These are phyloP conservation scores for Vinca minor DNA, from an alignment of 257 asterid species.

Conservation along the genomic window DNA sequence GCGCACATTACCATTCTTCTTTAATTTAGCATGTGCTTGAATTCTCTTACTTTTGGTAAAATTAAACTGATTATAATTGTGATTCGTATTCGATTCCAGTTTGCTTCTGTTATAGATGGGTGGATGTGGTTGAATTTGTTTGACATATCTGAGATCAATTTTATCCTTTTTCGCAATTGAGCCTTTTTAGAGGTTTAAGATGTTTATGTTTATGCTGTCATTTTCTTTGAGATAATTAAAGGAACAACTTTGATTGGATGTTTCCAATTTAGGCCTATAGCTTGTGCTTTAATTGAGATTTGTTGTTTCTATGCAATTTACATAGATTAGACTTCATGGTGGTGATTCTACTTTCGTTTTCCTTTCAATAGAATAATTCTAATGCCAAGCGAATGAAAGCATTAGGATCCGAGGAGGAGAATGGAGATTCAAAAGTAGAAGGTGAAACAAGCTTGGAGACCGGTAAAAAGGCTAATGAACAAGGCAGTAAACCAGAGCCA, in stretches of 20 bases:
- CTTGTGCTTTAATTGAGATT: not conserved
- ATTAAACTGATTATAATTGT: not conserved
- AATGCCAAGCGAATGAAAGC: constrained; percentile 38
- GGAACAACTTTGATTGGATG: not conserved
- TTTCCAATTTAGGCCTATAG: not conserved
- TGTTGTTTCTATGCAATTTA: not conserved
- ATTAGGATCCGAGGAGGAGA: constrained; percentile 30
- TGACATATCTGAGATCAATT: not conserved
- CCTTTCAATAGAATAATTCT: constrained; percentile 36
- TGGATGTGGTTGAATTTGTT: not conserved
- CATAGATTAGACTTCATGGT: not conserved
- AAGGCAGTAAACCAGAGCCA: constrained; percentile 49
- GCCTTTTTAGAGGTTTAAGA: not conserved
- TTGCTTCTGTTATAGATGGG: not conserved
- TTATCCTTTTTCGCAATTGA: not conserved
- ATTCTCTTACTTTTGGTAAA: not conserved
- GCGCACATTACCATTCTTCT: too few relatives aligned
- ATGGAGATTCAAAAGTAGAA: constrained; percentile 38
- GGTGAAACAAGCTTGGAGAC: constrained; percentile 49
- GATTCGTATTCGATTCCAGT: not conserved
- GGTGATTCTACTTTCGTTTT: constrained; percentile 4
- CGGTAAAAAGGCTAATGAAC: constrained; percentile 39
- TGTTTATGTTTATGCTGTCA: not conserved
- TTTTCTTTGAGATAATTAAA: not conserved
- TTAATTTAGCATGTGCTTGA: too few relatives aligned